Evolutionary conservation across 352 stramenopile species (phyloP).

Genomic region (Paralagenidium karlingii): DNA sequence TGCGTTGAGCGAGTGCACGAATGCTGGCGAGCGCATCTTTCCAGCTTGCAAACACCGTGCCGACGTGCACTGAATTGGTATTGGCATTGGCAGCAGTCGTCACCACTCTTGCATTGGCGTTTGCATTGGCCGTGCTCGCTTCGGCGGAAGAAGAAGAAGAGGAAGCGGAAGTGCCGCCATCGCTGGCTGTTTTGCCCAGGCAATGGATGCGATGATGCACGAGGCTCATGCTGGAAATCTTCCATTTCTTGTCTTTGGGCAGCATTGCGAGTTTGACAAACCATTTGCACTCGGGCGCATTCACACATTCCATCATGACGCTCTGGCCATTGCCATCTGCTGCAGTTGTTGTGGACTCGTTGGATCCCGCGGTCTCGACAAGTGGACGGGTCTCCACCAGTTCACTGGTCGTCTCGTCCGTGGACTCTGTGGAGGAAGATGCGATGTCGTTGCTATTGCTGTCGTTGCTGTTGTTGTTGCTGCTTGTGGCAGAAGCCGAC

Average conservation of each 20-base stretch:
- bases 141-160: no score
- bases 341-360: background rate
- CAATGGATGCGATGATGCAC: constrained; percentile 53
- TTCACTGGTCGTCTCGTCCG: background rate
- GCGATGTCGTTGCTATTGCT: constrained; percentile 1
- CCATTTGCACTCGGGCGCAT: constrained; percentile 57
- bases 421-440: background rate
- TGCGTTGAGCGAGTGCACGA: constrained; percentile 32
- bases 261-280: constrained; percentile 50
- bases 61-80: constrained; percentile 22
- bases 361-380: background rate
- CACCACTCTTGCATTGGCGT: background rate
- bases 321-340: constrained; percentile 12
- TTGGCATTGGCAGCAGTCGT: constrained; percentile 4
- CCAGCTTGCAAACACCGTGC: constrained; percentile 33
- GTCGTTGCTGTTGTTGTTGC: constrained; percentile 1
- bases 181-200: background rate
- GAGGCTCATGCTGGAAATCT: constrained; percentile 59
- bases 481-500: background rate
- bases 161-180: no score
- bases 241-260: constrained; percentile 58
- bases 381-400: background rate
- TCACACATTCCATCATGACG: constrained; percentile 47
- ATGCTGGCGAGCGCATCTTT: constrained; percentile 43
- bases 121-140: no score